Evolutionary conservation across 345 rosid species (phyloP).

Genomic region (Lepidium aucheri): DNA sequence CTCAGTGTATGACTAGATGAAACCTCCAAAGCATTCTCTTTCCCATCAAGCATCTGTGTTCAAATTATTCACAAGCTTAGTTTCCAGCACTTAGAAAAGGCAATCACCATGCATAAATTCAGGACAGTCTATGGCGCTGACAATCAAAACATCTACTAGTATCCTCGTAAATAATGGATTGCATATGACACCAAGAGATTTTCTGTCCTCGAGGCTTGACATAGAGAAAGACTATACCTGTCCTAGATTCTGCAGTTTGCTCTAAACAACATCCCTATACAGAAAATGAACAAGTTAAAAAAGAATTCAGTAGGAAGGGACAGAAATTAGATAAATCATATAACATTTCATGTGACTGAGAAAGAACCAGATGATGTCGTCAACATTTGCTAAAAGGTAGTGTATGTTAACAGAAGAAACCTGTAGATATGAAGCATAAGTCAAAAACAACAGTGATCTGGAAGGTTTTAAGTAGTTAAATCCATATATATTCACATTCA

Average conservation of each 20-base stretch:
- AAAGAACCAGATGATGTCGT: conserved; percentile 82
- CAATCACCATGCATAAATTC: too few species aligned
- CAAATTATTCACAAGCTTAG: too few species aligned
- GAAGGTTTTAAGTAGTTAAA: too few species aligned
- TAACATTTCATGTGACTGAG: not conserved
- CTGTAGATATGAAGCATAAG: conserved; percentile 32
- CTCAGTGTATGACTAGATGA: too few species aligned
- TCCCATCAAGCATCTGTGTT: too few species aligned
- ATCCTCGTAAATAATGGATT: not conserved
- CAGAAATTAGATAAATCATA: not conserved
- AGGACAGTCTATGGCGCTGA: too few species aligned
- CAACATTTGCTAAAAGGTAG: conserved; percentile 92
- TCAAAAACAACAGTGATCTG: too few species aligned
- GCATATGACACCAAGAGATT: not conserved
- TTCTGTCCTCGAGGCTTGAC: not conserved
- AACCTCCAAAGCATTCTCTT: too few species aligned
- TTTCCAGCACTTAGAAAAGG: too few species aligned
- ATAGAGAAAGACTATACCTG: conserved; percentile 45
- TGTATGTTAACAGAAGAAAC: conserved; percentile 77
- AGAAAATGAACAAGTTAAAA: not conserved
- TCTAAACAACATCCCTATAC: conserved; percentile 84
- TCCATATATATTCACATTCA: not conserved
- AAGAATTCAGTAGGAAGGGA: not conserved
- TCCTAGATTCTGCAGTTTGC: conserved; percentile 84
- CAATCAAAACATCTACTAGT: not conserved